Percentiles rank a stretch among this genome's conserved stretches.
These are phyloP conservation scores for Phanerochaete sordida DNA, from an alignment of 768 basidiomycete genomes.

Conservation along the genomic window DNA sequence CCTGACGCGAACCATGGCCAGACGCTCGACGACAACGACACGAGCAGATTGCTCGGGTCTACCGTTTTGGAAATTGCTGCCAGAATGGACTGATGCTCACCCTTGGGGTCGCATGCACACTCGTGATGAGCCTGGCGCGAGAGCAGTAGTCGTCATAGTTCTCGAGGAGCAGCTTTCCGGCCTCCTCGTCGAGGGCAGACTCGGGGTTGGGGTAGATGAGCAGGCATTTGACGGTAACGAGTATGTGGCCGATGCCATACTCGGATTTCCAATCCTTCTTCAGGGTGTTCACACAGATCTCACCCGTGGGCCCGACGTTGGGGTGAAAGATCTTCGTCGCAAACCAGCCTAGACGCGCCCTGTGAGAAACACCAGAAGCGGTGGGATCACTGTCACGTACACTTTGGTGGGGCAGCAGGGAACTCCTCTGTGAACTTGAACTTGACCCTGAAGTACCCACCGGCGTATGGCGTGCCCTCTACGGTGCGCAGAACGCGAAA, in stretches of 20 bases:
- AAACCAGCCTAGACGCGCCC: slow-evolving; percentile 65
- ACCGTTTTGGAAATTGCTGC: no score
- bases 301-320: slow-evolving; percentile 84
- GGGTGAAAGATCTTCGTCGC: slow-evolving; percentile 96
- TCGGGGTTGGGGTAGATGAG: slow-evolving; percentile 97
- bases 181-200: slow-evolving; percentile 93
- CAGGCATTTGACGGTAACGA: slow-evolving; percentile 91
- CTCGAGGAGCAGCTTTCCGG: slow-evolving; percentile 87
- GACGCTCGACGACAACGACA: no score
- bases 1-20: no score
- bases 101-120: slow-evolving; percentile 86
- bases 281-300: slow-evolving; percentile 95
- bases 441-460: slow-evolving; percentile 69
- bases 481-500: slow-evolving; percentile 4
- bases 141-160: slow-evolving; percentile 86
- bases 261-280: slow-evolving; percentile 96
- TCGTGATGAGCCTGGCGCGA: slow-evolving; percentile 85
- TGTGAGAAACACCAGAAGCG: background rate
- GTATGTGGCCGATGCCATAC: slow-evolving; percentile 88
- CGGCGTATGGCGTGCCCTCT: slow-evolving; percentile 66
- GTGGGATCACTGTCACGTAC: slow-evolving; percentile 41
- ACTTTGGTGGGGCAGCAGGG: slow-evolving; percentile 91
- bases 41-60: no score
- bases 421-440: slow-evolving; percentile 95
- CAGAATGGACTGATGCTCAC: slow-evolving; percentile 34